Conservation (phyloP, 208 protist species). For the Trypanosomatidae sp. region DNA sequence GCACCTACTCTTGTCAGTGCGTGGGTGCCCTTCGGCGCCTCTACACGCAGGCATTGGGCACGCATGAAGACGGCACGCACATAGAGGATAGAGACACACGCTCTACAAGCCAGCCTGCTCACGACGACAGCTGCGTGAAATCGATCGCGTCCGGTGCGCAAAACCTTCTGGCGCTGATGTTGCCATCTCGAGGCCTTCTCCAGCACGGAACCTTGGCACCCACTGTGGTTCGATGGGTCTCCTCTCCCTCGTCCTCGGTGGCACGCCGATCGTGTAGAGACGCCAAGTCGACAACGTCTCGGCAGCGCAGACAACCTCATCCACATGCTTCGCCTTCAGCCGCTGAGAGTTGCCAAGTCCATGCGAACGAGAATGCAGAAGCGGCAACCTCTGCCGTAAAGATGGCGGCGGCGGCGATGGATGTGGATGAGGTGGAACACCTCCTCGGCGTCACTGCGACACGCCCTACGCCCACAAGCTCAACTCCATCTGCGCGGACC, state of each 20-base stretch:
- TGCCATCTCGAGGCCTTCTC: slow-evolving; percentile 1
- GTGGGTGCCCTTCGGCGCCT: too few relatives aligned
- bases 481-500: neutral
- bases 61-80: neutral
- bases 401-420: neutral
- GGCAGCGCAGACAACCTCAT: neutral
- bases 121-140: neutral
- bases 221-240: neutral
- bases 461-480: neutral
- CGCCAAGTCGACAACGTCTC: neutral
- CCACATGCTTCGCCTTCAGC: neutral
- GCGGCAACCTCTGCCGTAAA: neutral
- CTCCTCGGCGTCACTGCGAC: slow-evolving; percentile 16
- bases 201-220: slow-evolving; percentile 1
- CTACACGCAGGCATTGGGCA: neutral
- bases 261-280: neutral
- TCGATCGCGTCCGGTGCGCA: neutral
- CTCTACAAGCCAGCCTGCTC: neutral
- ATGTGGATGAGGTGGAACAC: slow-evolving; percentile 26
- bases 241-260: neutral
- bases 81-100: neutral
- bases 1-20: too few relatives aligned
- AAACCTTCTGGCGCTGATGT: neutral
- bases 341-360: neutral
- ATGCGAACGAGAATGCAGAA: neutral